These are phyloP conservation scores for Citrus inodora DNA, from an alignment of 345 rosid genomes.

Conservation along the genomic window DNA sequence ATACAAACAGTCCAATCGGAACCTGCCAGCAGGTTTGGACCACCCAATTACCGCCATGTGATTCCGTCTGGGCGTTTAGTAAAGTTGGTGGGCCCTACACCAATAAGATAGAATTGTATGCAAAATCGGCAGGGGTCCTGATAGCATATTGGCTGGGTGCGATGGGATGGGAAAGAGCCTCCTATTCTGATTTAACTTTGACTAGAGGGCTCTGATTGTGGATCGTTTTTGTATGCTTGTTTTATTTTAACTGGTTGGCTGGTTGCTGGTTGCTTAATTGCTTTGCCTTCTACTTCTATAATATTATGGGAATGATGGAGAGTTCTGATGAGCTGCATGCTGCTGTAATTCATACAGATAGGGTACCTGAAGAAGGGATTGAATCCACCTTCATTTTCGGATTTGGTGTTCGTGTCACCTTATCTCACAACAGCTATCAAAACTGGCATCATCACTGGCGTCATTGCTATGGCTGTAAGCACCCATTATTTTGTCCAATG, in stretches of 20 bases:
- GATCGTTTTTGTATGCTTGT: background rate
- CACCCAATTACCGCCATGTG: background rate
- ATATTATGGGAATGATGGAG: background rate
- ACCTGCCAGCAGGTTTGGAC: background rate
- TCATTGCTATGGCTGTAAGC: conserved; percentile 82
- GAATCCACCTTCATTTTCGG: conserved; percentile 68
- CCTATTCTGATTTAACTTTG: background rate
- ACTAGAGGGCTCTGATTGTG: background rate
- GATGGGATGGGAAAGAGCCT: no score
- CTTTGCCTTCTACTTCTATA: no score
- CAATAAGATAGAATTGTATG: background rate
- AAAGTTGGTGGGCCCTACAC: background rate
- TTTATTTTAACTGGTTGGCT: background rate
- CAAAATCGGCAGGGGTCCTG: background rate
- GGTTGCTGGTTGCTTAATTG: no score
- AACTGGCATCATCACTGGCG: conserved; percentile 76
- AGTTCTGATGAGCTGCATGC: conserved; percentile 6
- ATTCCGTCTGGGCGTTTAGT: background rate
- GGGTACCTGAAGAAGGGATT: conserved; percentile 79
- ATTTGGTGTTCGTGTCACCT: conserved; percentile 52
- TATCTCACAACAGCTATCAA: conserved; percentile 52
- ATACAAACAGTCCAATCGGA: background rate
- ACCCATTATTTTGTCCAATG: background rate
- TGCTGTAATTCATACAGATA: conserved; percentile 39
- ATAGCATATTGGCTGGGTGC: no score